These are phyloP conservation scores for Jackrogersella multiformis DNA, from an alignment of 495 filamentous ascomycete species.

Conservation along the genomic window DNA sequence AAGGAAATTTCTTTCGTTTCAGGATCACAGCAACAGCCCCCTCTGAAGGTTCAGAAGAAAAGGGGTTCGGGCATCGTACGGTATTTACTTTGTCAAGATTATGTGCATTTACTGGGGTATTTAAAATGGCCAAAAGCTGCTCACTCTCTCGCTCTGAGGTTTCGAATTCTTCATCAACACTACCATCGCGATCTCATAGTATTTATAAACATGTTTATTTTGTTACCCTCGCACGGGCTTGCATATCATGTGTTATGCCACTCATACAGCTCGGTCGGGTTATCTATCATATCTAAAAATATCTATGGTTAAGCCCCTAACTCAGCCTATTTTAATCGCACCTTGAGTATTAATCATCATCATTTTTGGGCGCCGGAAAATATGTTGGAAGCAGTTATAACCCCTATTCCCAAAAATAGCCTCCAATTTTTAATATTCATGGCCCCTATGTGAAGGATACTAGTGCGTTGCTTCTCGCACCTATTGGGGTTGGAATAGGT, in stretches of 20 bases:
- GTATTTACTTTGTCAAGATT: not conserved
- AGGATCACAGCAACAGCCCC: not conserved
- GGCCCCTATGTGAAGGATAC: not conserved
- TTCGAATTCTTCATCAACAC: not conserved
- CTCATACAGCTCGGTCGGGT: not conserved
- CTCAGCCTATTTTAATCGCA: not conserved
- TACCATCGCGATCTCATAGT: not conserved
- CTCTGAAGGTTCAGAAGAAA: not conserved
- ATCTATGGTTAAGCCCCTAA: not conserved
- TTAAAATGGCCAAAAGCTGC: constrained; percentile 18
- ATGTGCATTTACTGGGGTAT: constrained; percentile 20
- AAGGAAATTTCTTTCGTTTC: not conserved
- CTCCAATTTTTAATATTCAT: not conserved
- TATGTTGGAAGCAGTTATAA: not conserved
- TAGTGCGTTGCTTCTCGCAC: not conserved
- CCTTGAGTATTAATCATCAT: not conserved
- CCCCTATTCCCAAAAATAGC: not conserved
- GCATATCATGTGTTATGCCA: not conserved
- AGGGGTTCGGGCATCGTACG: not conserved
- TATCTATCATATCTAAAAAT: not conserved
- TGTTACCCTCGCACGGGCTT: not conserved
- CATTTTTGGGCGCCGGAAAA: not conserved
- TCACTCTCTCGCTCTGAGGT: constrained; percentile 20
- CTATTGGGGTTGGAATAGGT: not conserved
- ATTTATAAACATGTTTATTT: constrained; percentile 1